Conservation (phyloP, 2,329 filamentous ascomycete species). For the Claviceps sp. region DNA sequence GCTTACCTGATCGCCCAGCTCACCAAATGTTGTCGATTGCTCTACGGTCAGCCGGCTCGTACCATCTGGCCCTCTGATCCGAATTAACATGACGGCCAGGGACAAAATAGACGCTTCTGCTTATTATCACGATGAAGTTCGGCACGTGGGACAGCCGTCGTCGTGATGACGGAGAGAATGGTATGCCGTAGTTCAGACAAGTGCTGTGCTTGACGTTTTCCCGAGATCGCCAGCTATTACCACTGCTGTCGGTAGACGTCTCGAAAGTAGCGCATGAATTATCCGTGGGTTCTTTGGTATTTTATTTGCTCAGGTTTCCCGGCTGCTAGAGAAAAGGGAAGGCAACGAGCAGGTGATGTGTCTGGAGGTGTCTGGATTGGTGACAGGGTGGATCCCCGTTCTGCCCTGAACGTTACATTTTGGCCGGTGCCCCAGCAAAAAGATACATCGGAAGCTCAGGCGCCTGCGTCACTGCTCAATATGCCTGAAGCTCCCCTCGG, state of each 20-base stretch:
- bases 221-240: background rate
- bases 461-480: slow-evolving; percentile 5
- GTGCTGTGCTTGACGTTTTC: background rate
- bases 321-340: background rate
- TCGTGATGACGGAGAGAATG: background rate
- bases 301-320: too few relatives aligned
- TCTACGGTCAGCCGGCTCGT: slow-evolving; percentile 77
- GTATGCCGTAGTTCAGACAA: background rate
- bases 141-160: background rate
- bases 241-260: background rate
- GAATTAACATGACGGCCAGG: slow-evolving; percentile 53
- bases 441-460: background rate
- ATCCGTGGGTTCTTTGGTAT: background rate
- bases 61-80: slow-evolving; percentile 84
- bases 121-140: background rate
- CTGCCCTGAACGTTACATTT: background rate
- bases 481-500: slow-evolving; percentile 3
- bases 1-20: slow-evolving; percentile 40
- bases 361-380: too few relatives aligned
- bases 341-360: background rate
- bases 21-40: slow-evolving; percentile 56
- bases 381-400: slow-evolving; percentile 4
- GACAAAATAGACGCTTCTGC: slow-evolving; percentile 6
- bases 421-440: background rate
- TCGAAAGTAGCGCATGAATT: background rate